Evolutionary conservation across 805 yeast genomes (phyloP), one percentile per base, ranked within the genome.

Genomic region (Vanderwaltozyma yarrowii): DNA sequence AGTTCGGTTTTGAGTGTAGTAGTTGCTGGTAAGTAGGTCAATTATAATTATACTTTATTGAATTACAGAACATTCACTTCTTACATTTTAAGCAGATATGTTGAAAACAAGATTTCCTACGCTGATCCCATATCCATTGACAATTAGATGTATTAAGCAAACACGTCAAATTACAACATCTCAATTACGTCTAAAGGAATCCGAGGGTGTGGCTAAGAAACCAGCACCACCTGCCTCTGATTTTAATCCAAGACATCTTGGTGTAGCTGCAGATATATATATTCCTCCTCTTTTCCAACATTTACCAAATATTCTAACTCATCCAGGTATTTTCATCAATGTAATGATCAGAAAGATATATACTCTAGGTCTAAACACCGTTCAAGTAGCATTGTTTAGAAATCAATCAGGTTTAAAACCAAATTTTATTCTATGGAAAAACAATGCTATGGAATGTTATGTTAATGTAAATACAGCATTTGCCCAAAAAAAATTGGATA

Each of bases 391-490:
- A 8, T 58, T 76, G 35, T 75, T 78, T 50, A 79, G 85, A 28
- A 70, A 75, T 55, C 82, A 80, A 56, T 77, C 87, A 20, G 73
- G 76, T 28, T 54, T 71, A 40, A 80, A 76, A 58, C 84, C 88
- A 24, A 64, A 75, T 31, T 80, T 80, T 46, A 56, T 76, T 16
- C 72, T 77, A 42, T 88, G 95, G 95, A 84, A 83, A 58, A 89
- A 86, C 60, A 71, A 70, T 23, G 94, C 94, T 7, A 76, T 88
- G 49, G 85, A 85, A 48, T 67, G 67, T 36, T 87, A 77, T 58
- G 81, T 80, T 21, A 73, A 74, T 40, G 80, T 84, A n/a, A 86
- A 88, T 62, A 76, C 78, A 51, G 78, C 86, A 2, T 88, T 88
- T 66, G 89, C 94, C 2, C 55, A 66, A 15, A 67, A 66, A 24